Evolutionary conservation across 805 yeast species (phyloP), one percentile per base, ranked within the genome.

Genomic region (Candida gorgasii): DNA sequence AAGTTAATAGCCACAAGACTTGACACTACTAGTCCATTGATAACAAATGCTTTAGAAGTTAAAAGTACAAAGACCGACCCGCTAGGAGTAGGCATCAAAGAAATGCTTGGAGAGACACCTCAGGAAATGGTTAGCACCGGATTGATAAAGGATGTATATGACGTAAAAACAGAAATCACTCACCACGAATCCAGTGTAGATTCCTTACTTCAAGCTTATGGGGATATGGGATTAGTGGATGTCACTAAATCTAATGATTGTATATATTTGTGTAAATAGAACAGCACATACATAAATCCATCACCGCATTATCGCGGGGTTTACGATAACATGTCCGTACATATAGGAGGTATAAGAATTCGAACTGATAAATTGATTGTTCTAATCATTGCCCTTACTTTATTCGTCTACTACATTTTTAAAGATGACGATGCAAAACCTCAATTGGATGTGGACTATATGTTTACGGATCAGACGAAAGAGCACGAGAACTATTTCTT

Each of bases 191-290:
- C 42, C 6, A 31, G 33, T 24, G 18, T 39, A 3, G 43, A 44
- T 27, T 36, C 53, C 16, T 42, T 59, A 13, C 41, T 60, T 45
- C 52, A 46, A 22, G 42, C 43, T n/a, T 44, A 59, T 32, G 67
- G 59, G 55, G 23, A 38, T 11, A 3, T 28, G 20, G 42, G 36
- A 4, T 16, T 42, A 12, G 17, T 24, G 4, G 15, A 22, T 11
- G 40, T 41, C 7, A n/a, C 17, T 18, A 28, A 17, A n/a, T 8
- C 23, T 7, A n/a, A 13, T 16, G 16, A 36, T 20, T 26, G 38
- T 19, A 28, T 32, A 40, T 33, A 33, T 12, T 24, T 26, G 17
- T 39, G n/a, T 23, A 8, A 23, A 23, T n/a, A n/a, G n/a, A n/a
- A n/a, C n/a, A n/a, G n/a, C n/a, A n/a, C n/a, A n/a, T n/a, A n/a